A percentile compares a stretch with the other conserved stretches of the same genome.
phyloP scores from a whole-genome alignment of 2,329 filamentous ascomycete species.

The Fusarium chaquense region DNA sequence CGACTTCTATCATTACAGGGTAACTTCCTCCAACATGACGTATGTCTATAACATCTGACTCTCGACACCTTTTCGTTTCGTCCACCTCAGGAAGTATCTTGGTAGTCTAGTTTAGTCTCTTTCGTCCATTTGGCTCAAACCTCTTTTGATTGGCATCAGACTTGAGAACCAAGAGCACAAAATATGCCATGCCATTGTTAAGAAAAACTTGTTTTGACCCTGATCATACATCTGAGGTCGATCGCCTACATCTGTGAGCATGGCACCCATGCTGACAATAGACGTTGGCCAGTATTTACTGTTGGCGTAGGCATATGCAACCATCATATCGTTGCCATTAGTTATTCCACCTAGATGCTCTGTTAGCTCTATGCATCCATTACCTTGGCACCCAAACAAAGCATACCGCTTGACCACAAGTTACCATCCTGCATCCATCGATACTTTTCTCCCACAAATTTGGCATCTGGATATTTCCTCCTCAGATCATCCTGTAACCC shows the following conservation, averaged over 20 bases:
- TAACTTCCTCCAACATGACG: neutral
- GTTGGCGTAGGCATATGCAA: slow-evolving; percentile 61
- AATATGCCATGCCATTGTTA: slow-evolving; percentile 55
- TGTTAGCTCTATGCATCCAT: neutral
- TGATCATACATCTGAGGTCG: slow-evolving; percentile 58
- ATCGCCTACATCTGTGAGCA: slow-evolving; percentile 63
- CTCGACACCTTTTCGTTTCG: neutral
- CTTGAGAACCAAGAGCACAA: slow-evolving; percentile 50
- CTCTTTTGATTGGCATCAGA: slow-evolving; percentile 9
- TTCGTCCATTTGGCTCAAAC: neutral
- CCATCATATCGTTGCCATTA: slow-evolving; percentile 68
- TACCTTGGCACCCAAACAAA: neutral
- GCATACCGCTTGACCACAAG: slow-evolving; percentile 66
- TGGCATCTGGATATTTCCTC: slow-evolving; percentile 54
- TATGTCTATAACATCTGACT: neutral
- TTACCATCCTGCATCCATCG: slow-evolving; percentile 66
- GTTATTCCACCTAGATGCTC: slow-evolving; percentile 62
- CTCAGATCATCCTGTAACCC: slow-evolving; percentile 56
- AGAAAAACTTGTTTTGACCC: slow-evolving; percentile 50
- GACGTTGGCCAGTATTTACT: slow-evolving; percentile 57
- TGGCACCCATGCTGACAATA: slow-evolving; percentile 58
- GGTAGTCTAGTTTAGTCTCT: neutral
- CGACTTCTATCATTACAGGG: neutral
- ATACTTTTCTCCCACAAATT: slow-evolving; percentile 59
- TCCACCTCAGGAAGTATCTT: neutral